Conservation (phyloP, 139 green algal genomes). For the Nannochloris sp. region DNA sequence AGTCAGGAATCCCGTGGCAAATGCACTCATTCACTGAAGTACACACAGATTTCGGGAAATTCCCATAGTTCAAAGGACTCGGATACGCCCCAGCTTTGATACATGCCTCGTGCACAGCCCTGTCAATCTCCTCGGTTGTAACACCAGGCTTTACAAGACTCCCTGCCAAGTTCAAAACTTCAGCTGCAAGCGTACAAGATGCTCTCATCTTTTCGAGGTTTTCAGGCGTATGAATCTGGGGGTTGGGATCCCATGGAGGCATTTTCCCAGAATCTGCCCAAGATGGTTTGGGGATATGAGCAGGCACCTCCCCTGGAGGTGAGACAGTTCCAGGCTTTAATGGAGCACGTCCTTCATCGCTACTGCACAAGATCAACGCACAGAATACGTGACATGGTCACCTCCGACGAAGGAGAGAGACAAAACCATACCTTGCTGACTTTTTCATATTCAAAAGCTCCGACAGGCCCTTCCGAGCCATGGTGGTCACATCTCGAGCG, state of each 20-base stretch:
- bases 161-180: constrained; percentile 69
- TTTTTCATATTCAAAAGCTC: constrained; percentile 14
- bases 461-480: constrained; percentile 1
- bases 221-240: constrained; percentile 52
- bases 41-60: constrained; percentile 96
- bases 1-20: constrained; percentile 88
- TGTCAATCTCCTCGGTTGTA: constrained; percentile 93
- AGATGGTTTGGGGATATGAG: constrained; percentile 55
- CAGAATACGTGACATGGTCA: background rate
- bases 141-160: constrained; percentile 69
- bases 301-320: constrained; percentile 47
- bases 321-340: constrained; percentile 40
- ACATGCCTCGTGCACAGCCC: constrained; percentile 75
- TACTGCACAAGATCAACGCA: background rate
- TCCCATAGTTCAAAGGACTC: constrained; percentile 85
- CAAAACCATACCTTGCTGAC: background rate
- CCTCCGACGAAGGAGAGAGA: background rate
- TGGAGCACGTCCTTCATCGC: background rate
- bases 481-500: background rate
- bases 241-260: constrained; percentile 39
- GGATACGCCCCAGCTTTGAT: constrained; percentile 85
- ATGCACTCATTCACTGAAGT: constrained; percentile 96
- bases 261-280: constrained; percentile 61
- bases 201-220: constrained; percentile 72
- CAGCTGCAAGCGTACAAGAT: constrained; percentile 71